Percentiles rank a stretch among this genome's conserved stretches.
phyloP scores from a whole-genome alignment of 495 filamentous ascomycete species.

The Rhizodiscina lignyota region DNA sequence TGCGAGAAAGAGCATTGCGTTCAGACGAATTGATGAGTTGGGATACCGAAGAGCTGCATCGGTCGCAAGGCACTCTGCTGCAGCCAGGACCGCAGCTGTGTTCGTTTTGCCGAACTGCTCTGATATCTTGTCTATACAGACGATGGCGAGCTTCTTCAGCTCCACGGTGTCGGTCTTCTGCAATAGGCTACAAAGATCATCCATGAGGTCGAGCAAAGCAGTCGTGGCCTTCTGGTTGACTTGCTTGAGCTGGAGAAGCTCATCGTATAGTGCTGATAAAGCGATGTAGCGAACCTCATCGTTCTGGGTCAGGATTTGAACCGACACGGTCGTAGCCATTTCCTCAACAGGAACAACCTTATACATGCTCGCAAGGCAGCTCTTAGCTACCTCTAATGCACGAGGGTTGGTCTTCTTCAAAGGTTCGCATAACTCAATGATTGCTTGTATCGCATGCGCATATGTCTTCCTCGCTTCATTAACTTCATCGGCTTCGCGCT shows the following conservation, averaged over 20 bases:
- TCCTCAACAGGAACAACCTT: too few relatives aligned
- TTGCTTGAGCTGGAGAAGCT: slow-evolving; percentile 50
- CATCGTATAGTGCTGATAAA: slow-evolving; percentile 57
- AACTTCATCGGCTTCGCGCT: too few relatives aligned
- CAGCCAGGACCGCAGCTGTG: slow-evolving; percentile 40
- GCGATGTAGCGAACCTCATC: slow-evolving; percentile 60
- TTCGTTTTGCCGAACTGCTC: slow-evolving; percentile 88
- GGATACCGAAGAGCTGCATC: slow-evolving; percentile 54
- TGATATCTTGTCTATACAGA: slow-evolving; percentile 76
- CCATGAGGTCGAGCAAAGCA: slow-evolving; percentile 60
- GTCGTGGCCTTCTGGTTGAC: slow-evolving; percentile 46
- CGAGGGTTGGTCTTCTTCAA: too few relatives aligned
- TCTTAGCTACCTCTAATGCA: too few relatives aligned
- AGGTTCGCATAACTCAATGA: too few relatives aligned
- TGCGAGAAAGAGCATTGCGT: slow-evolving; percentile 75
- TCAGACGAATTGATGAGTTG: slow-evolving; percentile 54
- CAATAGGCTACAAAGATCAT: slow-evolving; percentile 54
- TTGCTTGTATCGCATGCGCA: too few relatives aligned
- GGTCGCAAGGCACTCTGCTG: slow-evolving; percentile 61
- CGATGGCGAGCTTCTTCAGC: slow-evolving; percentile 65
- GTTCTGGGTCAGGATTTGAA: too few relatives aligned
- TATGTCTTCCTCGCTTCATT: too few relatives aligned
- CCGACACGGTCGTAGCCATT: too few relatives aligned
- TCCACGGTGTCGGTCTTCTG: slow-evolving; percentile 52
- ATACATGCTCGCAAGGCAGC: too few relatives aligned